Base-by-base conservation (phyloP, 495 filamentous ascomycete species). In the Echria macrotheca region DNA sequence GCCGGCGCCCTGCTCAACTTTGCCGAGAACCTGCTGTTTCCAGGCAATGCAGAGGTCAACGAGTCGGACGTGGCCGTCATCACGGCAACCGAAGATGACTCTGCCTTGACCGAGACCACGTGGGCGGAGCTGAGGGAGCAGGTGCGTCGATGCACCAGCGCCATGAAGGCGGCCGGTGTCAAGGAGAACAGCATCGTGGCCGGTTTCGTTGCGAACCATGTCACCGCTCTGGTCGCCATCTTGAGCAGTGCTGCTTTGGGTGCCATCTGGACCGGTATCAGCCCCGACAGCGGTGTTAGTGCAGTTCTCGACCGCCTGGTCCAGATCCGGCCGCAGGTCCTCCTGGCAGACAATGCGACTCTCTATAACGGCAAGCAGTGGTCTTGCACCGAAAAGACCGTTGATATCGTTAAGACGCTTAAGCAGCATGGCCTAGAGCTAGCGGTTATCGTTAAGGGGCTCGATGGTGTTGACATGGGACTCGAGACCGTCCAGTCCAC, bases 241-340 rank as follows among this genome's bases (percentile, higher is more conserved):
- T 76, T 96, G 26, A 84, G 87, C 11, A 76, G 86, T 9, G 79
- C 87, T 3, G 80, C 86, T 2, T 65, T 95, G 10, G 90, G 90
- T 15, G 89, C 85, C n/a, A 78, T 91, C 33, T 96, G 89, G 89
- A 91, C 89, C 1, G 87, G 86, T 2, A 84, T 94, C 36, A 91
- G 85, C 53, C 86, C 87, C 0, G 88, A 94, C 61, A 89, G 80
- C 24, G 88, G 88, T n/a, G 70, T 74, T 32, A 74, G 71, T 44
- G 72, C 73, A 19, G 88, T 95, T 3, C 67, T 96, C 12, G 91
- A 95, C 55, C 80, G 90, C 7, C 67, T 95, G 44, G 73, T 72
- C 50, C 90, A 96, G 73, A 86, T 96, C 43, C 75, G 84, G 47
- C 90, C 91, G 2, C 80, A 77, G 42, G 63, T 91, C 6, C 69